phyloP scores from a whole-genome alignment of 116 monocot genomes.

The Iris pallida region DNA sequence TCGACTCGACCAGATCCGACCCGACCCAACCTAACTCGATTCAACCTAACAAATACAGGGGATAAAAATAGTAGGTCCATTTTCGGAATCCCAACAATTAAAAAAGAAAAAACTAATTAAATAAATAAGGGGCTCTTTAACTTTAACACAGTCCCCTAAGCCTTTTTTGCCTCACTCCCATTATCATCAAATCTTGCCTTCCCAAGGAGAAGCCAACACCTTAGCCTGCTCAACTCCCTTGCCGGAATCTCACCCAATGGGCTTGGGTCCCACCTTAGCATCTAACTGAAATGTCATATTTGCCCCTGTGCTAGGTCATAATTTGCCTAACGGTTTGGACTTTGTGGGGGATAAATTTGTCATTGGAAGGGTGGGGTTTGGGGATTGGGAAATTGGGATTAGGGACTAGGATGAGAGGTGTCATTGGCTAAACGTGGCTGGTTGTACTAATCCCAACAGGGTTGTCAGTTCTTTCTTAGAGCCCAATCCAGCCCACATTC shows the following conservation, averaged over 20 bases:
- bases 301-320: background rate
- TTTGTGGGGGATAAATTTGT: background rate
- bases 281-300: background rate
- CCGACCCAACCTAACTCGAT: background rate
- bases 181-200: constrained; percentile 55
- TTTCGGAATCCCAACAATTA: background rate
- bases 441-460: constrained; percentile 23
- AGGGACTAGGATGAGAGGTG: background rate
- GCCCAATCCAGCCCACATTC: constrained; percentile 3
- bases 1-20: too few species aligned
- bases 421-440: constrained; percentile 9
- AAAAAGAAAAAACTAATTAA: background rate
- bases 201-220: constrained; percentile 19
- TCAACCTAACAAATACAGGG: background rate
- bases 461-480: background rate
- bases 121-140: constrained; percentile 12
- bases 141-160: constrained; percentile 49
- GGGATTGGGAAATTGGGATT: constrained; percentile 11
- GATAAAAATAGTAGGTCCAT: constrained; percentile 1
- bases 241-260: constrained; percentile 25
- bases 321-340: background rate
- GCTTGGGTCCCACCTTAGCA: background rate
- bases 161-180: constrained; percentile 43
- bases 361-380: background rate
- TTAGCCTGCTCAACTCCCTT: background rate